Evolutionary conservation across 202 grass and related monocot species (phyloP).

Genomic region (Sporobolus alterniflorus): DNA sequence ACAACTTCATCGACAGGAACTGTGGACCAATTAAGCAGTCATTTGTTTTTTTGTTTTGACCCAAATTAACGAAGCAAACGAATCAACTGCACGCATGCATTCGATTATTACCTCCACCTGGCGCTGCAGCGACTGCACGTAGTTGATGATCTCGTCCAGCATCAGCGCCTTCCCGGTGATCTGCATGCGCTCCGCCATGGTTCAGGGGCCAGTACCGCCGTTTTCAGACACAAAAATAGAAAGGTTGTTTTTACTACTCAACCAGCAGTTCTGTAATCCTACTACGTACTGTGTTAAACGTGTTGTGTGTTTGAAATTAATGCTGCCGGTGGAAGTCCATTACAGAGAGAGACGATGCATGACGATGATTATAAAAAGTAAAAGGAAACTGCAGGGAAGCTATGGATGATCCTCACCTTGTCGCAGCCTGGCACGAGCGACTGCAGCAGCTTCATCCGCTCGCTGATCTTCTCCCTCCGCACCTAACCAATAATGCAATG

Average conservation of each 20-base stretch:
- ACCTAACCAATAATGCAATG: constrained; percentile 35
- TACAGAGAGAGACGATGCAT: neutral
- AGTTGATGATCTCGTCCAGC: constrained; percentile 91
- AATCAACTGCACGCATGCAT: neutral
- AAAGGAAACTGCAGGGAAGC: no score
- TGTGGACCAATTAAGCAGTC: constrained; percentile 35
- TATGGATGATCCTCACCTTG: constrained; percentile 45
- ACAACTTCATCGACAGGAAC: constrained; percentile 79
- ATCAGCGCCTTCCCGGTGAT: constrained; percentile 80
- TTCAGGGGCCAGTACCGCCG: no score
- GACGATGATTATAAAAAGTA: neutral
- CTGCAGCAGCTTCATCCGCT: constrained; percentile 87
- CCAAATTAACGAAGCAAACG: no score
- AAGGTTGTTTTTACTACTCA: no score
- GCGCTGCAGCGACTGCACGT: constrained; percentile 78
- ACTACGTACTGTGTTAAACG: neutral
- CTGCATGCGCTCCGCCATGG: no score
- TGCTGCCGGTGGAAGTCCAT: neutral
- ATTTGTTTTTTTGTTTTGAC: no score
- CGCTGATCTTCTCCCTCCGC: constrained; percentile 78
- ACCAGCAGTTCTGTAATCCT: no score
- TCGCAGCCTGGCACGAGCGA: constrained; percentile 82
- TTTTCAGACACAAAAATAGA: no score
- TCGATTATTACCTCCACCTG: constrained; percentile 63
- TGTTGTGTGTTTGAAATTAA: neutral